These are phyloP conservation scores for Apiosordaria backusii DNA, from an alignment of 495 filamentous ascomycete genomes.

Conservation along the genomic window DNA sequence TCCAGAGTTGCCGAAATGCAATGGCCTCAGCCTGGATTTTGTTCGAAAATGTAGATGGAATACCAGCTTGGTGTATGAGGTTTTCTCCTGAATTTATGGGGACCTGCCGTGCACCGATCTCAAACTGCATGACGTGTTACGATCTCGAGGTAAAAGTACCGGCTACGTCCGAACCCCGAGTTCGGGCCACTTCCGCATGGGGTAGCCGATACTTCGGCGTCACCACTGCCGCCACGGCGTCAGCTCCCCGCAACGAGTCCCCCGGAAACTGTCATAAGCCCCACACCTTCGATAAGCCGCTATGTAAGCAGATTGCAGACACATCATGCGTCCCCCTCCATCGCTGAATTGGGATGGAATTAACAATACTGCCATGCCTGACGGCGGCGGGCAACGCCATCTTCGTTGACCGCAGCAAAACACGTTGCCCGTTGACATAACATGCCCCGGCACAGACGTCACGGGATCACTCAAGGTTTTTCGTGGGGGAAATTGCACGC, in stretches of 20 bases:
- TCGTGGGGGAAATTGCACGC: constrained; percentile 15
- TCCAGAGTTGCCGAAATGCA: background rate
- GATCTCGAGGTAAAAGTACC: background rate
- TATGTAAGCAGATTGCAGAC: background rate
- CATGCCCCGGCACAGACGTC: constrained; percentile 8
- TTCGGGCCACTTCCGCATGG: background rate
- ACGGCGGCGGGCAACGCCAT: background rate
- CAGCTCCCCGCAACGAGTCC: background rate
- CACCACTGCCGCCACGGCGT: background rate
- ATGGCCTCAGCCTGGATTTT: no score
- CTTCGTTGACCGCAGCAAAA: background rate
- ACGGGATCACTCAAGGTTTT: constrained; percentile 8
- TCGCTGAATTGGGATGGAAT: background rate
- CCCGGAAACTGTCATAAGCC: background rate
- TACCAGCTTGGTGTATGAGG: no score
- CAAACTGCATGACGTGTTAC: background rate
- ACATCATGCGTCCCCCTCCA: background rate
- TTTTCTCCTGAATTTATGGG: no score
- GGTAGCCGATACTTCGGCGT: background rate
- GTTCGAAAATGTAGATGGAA: background rate
- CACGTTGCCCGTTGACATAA: background rate
- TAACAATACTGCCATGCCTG: background rate
- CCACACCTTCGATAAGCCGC: background rate
- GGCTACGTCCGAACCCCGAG: background rate
- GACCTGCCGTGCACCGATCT: background rate